Conservation (phyloP, 1,139 yeast genomes). For the Geotrichum klebahnii region DNA sequence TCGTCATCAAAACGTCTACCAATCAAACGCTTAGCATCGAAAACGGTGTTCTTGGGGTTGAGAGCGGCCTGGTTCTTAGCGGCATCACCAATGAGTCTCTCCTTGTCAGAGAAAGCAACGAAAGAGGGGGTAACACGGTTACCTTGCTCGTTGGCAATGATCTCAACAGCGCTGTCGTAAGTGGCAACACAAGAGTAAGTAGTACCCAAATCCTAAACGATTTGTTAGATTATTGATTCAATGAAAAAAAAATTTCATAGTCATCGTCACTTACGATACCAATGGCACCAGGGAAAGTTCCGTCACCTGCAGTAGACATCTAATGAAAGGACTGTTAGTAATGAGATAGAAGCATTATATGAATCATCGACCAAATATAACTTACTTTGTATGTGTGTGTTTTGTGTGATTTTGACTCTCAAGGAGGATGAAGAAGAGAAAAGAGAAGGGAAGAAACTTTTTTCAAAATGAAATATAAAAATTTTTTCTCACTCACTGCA, state of each 20-base stretch:
- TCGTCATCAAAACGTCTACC: slow-evolving; percentile 92
- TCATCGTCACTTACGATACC: slow-evolving; percentile 55
- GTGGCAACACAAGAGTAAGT: slow-evolving; percentile 89
- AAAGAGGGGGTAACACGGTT: slow-evolving; percentile 98
- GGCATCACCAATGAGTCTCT: slow-evolving; percentile 98
- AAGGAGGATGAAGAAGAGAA: slow-evolving; percentile 11
- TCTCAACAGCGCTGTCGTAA: slow-evolving; percentile 75
- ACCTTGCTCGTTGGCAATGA: slow-evolving; percentile 98
- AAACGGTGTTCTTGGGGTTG: slow-evolving; percentile 94
- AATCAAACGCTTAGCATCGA: slow-evolving; percentile 96
- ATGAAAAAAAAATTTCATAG: background rate
- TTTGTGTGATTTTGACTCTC: slow-evolving; percentile 9
- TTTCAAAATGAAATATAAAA: slow-evolving; percentile 1
- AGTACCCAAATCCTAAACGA: slow-evolving; percentile 84
- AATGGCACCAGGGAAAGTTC: slow-evolving; percentile 99
- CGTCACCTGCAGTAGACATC: slow-evolving; percentile 49
- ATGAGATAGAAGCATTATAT: background rate
- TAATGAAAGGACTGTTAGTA: slow-evolving; percentile 3
- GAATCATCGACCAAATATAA: background rate
- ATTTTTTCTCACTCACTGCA: background rate
- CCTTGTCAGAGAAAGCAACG: slow-evolving; percentile 96
- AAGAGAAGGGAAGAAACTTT: slow-evolving; percentile 1
- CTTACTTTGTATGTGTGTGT: slow-evolving; percentile 5
- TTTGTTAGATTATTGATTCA: slow-evolving; percentile 36
- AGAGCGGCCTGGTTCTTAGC: slow-evolving; percentile 98